Base-by-base conservation (phyloP, 352 stramenopile genomes). In the Hyaloperonospora brassicae region DNA sequence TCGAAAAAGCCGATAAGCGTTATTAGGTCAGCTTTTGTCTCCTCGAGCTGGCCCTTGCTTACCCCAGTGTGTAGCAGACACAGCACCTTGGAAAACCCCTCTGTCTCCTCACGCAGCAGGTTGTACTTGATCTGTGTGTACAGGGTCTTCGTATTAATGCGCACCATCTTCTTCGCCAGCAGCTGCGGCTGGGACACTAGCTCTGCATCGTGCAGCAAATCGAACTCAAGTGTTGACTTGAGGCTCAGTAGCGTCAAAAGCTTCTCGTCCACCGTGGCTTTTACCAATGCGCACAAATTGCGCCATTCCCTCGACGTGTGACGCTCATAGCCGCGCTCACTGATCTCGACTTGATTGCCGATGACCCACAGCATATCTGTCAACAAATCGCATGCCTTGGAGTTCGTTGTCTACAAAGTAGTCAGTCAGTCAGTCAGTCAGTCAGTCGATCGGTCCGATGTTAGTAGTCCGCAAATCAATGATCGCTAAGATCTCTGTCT, bases 111-210 rank as follows among this genome's bases (percentile, higher is more conserved):
- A 13, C 85, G 85, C 24, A 98, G 72, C 35, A 99, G 64, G 64
- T 98, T 99, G 65, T 97, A 98, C 69, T 98, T 98, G 68, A 93
- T 81, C 66, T 98, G 95, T 30, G 86, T 89, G 62, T 98, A 99
- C 53, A 90, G 68, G 25, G 73, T 90, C 62, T 90, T 90, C 40
- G 83, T 93, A 58, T 93, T 93, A 51, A 90, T 86, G 17, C 83
- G 80, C 21, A 93, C 63, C 64, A 88, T 68, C 54, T 90, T 91
- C 60, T 83, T 87, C 12, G 50, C 61, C 60, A 89, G 67, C n/a
- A 72, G 43, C 7, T 64, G 57, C 8, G 79, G 79, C 27, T 88
- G 65, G 0, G 47, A 65, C 0, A 56, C 59, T 35, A 93, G 64
- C 2, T 78, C 79, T 0, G 79, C 80, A 34, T 79, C 65, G 48